Evolutionary conservation across 2,329 filamentous ascomycete species (phyloP).

Genomic region (Hymenoscyphus fraxineus): DNA sequence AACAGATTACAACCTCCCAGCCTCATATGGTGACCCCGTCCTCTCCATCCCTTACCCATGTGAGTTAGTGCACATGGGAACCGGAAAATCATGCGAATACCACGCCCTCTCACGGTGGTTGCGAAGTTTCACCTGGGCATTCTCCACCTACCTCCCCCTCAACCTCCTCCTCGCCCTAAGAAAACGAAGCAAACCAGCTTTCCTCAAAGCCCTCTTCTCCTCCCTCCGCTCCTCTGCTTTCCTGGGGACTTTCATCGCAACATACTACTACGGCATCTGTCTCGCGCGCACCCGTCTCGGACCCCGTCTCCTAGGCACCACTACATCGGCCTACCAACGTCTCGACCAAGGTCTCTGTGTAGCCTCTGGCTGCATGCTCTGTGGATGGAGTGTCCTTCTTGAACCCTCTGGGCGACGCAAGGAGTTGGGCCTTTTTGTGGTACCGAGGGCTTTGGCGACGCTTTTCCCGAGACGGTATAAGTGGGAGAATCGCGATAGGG

Average conservation of each 20-base stretch:
- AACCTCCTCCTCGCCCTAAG: constrained; percentile 58
- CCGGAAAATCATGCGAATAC: constrained; percentile 68
- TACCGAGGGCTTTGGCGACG: constrained; percentile 71
- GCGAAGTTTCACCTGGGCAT: constrained; percentile 68
- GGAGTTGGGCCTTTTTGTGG: constrained; percentile 75
- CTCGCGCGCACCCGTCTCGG: constrained; percentile 70
- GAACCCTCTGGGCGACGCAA: constrained; percentile 63
- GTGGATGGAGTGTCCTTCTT: constrained; percentile 77
- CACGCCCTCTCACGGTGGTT: constrained; percentile 67
- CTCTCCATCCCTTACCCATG: constrained; percentile 71
- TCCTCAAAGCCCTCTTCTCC: constrained; percentile 48
- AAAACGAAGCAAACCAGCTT: constrained; percentile 38
- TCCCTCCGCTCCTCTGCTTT: constrained; percentile 72
- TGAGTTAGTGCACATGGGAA: constrained; percentile 78
- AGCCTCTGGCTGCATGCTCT: constrained; percentile 66
- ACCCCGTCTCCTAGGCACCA: constrained; percentile 59
- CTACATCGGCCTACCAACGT: constrained; percentile 43
- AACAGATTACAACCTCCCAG: constrained; percentile 63
- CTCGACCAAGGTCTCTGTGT: constrained; percentile 67
- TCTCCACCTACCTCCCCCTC: constrained; percentile 73
- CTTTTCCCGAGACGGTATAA: constrained; percentile 68
- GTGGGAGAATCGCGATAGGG: constrained; percentile 60
- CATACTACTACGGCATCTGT: constrained; percentile 85
- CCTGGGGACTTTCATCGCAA: constrained; percentile 69
- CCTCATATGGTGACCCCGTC: constrained; percentile 69